Evolutionary conservation across 1,284 basidiomycete genomes (phyloP).

Genomic region (Singerocomus rubriflavus): DNA sequence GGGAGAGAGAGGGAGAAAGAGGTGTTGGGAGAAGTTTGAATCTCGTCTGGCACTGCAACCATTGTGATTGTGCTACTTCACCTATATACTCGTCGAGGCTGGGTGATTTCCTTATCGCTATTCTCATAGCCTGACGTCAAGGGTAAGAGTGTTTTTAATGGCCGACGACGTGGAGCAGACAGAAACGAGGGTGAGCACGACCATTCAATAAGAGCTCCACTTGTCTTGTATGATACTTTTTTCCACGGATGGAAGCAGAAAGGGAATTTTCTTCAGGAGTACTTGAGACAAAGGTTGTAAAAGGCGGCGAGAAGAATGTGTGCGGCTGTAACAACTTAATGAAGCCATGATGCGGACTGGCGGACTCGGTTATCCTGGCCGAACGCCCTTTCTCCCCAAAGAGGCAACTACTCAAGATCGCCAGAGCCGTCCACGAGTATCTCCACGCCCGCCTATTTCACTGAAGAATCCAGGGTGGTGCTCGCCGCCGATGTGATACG

Average conservation of each 20-base stretch:
- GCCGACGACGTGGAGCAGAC: conserved; percentile 3
- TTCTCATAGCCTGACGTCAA: conserved; percentile 29
- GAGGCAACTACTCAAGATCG: conserved; percentile 20
- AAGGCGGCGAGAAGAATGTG: not conserved
- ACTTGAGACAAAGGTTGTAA: not conserved
- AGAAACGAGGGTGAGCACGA: conserved; percentile 6
- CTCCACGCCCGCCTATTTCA: conserved; percentile 11
- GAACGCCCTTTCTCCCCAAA: conserved; percentile 6
- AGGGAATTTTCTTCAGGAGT: not conserved
- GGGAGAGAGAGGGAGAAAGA: not conserved
- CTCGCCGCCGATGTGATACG: not conserved
- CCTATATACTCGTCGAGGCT: conserved; percentile 24
- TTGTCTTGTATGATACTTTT: not conserved
- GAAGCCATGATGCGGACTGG: too few relatives aligned
- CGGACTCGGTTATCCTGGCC: too few relatives aligned
- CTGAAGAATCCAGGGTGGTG: conserved; percentile 16
- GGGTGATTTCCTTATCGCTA: conserved; percentile 4
- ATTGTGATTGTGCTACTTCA: not conserved
- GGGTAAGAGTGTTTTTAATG: conserved; percentile 15
- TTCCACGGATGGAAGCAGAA: conserved; percentile 3
- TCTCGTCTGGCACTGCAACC: conserved; percentile 9
- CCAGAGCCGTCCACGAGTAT: conserved; percentile 14
- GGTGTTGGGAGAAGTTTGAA: conserved; percentile 3
- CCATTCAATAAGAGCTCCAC: conserved; percentile 17
- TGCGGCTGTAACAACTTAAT: conserved; percentile 1